Evolutionary conservation across 371 early-diverging fungal species (phyloP).

Genomic region (Haplosporangium sp.): DNA sequence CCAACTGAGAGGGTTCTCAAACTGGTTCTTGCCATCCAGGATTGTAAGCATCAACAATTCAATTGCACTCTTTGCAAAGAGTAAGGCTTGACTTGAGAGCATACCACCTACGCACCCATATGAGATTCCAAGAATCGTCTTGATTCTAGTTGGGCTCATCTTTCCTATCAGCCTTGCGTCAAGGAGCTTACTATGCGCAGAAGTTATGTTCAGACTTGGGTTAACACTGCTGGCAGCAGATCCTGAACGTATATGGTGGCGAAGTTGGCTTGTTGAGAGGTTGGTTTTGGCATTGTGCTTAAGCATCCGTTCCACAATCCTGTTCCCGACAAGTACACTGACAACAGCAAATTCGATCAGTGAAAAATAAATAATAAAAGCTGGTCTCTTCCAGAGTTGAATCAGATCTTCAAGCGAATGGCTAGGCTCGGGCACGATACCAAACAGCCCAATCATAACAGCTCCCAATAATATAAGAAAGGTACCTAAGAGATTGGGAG

Average conservation of each 20-base stretch:
- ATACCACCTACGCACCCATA: slow-evolving; percentile 81
- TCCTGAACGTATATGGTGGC: slow-evolving; percentile 6
- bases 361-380: slow-evolving; percentile 79
- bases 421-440: slow-evolving; percentile 79
- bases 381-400: slow-evolving; percentile 74
- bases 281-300: slow-evolving; percentile 28
- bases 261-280: slow-evolving; percentile 14
- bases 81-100: slow-evolving; percentile 79
- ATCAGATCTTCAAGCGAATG: slow-evolving; percentile 81
- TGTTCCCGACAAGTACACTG: slow-evolving; percentile 63
- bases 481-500: slow-evolving; percentile 70
- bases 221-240: slow-evolving; percentile 13
- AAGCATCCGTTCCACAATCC: slow-evolving; percentile 62
- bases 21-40: slow-evolving; percentile 72
- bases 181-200: slow-evolving; percentile 14
- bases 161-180: slow-evolving; percentile 36
- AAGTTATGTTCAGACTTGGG: slow-evolving; percentile 8
- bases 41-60: slow-evolving; percentile 77
- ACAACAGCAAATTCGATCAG: slow-evolving; percentile 67
- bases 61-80: slow-evolving; percentile 86
- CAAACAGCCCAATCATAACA: slow-evolving; percentile 78
- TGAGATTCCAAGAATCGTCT: slow-evolving; percentile 63
- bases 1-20: slow-evolving; percentile 78
- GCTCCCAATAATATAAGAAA: slow-evolving; percentile 78
- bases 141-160: slow-evolving; percentile 57